These are phyloP conservation scores for Thinopyrum elongatum DNA, from an alignment of 176 grass and related monocot genomes.

Conservation along the genomic window DNA sequence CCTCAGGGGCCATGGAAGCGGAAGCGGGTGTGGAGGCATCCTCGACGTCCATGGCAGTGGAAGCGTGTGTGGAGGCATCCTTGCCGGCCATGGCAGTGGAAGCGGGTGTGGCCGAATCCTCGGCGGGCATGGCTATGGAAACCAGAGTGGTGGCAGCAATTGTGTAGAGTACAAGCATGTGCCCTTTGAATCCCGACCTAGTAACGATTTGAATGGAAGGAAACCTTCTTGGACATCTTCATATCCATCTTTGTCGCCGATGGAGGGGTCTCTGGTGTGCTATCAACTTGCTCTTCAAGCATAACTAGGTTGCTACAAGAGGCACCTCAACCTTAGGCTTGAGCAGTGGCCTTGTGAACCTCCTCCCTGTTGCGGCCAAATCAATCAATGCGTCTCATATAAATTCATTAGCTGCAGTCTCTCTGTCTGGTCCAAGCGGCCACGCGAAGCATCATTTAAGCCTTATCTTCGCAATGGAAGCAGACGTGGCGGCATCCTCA, in stretches of 20 bases:
- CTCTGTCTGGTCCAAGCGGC: constrained; percentile 34
- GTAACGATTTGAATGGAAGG: background rate
- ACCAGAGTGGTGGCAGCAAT: no score
- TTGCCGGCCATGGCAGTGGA: no score
- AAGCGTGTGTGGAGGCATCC: no score
- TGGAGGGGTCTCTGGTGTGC: constrained; percentile 18
- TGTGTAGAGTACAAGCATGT: no score
- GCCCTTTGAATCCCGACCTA: background rate
- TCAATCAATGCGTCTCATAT: background rate
- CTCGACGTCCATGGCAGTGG: no score
- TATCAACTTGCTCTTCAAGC: constrained; percentile 29
- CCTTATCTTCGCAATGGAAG: background rate
- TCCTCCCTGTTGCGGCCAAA: constrained; percentile 2
- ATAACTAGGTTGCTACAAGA: background rate
- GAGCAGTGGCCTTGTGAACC: no score
- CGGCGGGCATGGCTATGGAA: no score
- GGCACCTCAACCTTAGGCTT: constrained; percentile 23
- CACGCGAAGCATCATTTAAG: constrained; percentile 40
- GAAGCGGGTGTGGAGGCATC: no score
- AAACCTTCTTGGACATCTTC: constrained; percentile 60
- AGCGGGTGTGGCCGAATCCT: no score
- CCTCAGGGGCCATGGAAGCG: no score
- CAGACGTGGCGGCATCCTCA: no score
- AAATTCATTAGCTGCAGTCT: background rate
- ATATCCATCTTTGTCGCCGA: constrained; percentile 54